Evolutionary conservation across 176 grass and related monocot genomes (phyloP).

Genomic region (Oropetium thomaeum): DNA sequence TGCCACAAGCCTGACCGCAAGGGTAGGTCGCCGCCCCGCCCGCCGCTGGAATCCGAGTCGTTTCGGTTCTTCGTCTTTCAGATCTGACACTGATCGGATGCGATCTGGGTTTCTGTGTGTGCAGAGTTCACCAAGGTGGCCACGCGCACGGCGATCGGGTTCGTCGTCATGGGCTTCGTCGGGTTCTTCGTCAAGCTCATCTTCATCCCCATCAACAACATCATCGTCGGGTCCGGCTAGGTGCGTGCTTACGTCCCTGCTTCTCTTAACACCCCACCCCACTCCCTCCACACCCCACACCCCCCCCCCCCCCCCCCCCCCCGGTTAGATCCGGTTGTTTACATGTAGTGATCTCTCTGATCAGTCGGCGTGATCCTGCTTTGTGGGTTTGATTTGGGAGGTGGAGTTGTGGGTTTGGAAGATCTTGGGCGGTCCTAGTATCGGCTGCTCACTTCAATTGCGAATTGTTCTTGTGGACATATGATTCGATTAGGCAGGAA

Average conservation of each 20-base stretch:
- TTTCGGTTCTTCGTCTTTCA: not conserved
- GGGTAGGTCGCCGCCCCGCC: constrained; percentile 18
- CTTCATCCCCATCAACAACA: constrained; percentile 91
- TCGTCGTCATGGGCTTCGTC: constrained; percentile 84
- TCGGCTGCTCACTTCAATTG: not conserved
- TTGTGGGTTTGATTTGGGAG: not conserved
- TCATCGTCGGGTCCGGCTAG: constrained; percentile 86
- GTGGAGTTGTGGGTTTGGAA: not conserved
- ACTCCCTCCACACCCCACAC: too few species aligned
- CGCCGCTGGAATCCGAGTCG: not conserved
- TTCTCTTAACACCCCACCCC: too few species aligned
- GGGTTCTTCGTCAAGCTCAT: constrained; percentile 86
- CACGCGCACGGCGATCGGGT: constrained; percentile 64
- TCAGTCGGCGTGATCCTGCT: not conserved
- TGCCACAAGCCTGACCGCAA: constrained; percentile 99
- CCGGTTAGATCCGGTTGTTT: not conserved
- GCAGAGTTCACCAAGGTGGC: constrained; percentile 97
- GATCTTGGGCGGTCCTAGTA: not conserved
- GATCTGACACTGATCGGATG: constrained; percentile 21
- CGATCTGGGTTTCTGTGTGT: not conserved
- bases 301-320: too few species aligned
- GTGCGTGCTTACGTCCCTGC: not conserved
- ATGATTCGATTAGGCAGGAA: not conserved
- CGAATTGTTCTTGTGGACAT: not conserved
- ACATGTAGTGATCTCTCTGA: not conserved